A percentile compares a stretch with the other conserved stretches of the same genome.
phyloP scores from a whole-genome alignment of 2,329 filamentous ascomycete species.

The Didymella exigua region DNA sequence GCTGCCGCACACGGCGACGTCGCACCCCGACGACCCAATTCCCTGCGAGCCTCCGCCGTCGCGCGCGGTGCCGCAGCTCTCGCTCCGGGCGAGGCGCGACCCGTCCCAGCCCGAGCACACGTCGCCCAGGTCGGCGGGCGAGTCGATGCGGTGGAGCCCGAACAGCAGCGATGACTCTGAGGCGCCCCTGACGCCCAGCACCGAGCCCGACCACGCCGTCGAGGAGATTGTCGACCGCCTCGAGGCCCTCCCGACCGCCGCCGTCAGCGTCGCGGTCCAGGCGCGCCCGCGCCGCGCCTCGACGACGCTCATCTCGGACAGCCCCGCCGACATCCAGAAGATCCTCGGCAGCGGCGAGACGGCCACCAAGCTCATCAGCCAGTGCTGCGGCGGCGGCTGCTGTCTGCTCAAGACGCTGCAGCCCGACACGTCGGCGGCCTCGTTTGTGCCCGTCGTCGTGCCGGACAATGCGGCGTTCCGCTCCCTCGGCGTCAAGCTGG shows the following conservation, averaged over 20 bases:
- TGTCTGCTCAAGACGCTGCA: constrained; percentile 64
- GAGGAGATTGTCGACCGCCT: constrained; percentile 53
- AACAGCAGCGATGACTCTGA: constrained; percentile 51
- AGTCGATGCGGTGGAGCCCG: constrained; percentile 50
- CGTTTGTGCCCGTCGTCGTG: constrained; percentile 55
- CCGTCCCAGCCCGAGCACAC: constrained; percentile 37
- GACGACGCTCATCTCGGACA: constrained; percentile 67
- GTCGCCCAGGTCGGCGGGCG: constrained; percentile 50
- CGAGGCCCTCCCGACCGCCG: constrained; percentile 44
- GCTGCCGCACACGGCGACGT: constrained; percentile 52
- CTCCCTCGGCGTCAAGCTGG: constrained; percentile 77
- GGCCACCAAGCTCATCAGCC: constrained; percentile 65
- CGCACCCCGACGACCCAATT: constrained; percentile 55
- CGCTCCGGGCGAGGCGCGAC: constrained; percentile 24
- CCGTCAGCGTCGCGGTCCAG: constrained; percentile 46
- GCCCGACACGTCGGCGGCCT: constrained; percentile 52
- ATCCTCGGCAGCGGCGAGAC: constrained; percentile 62
- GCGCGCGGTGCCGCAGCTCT: constrained; percentile 37
- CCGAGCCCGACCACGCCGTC: constrained; percentile 49
- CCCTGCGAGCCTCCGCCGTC: constrained; percentile 55
- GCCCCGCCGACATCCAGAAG: constrained; percentile 62
- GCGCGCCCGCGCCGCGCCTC: constrained; percentile 65
- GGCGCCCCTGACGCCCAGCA: constrained; percentile 52
- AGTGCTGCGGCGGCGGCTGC: constrained; percentile 69
- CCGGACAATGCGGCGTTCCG: constrained; percentile 87